Base-by-base conservation (phyloP, 129 eudicot species). In the Tagetes erecta region DNA sequence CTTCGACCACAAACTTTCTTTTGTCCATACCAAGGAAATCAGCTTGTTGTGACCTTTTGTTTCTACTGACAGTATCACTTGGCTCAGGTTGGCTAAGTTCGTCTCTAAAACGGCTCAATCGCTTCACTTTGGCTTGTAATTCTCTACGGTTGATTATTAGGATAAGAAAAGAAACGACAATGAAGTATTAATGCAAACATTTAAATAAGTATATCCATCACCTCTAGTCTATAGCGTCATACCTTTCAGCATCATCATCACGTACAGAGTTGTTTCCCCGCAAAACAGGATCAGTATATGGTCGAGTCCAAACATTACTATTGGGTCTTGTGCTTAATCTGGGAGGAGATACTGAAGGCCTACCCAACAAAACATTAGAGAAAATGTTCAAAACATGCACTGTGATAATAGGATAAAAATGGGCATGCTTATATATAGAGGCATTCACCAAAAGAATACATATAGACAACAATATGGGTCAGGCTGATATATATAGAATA, bases 101-200 rank as follows among this genome's bases (percentile, higher is more conserved):
- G 12, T 87, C 84, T 83, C 76, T 91, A 70, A 95, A 95, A 64
- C 99, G 97, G 34, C 96, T 91, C 79, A 91, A 72, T 35, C 99
- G 86, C 76, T 83, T 95, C 78, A 94, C 99, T 82, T 88, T 95
- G 34, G 99, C 99, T 75, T 82, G 88, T 75, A 82, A 37, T 88
- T 95, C 97, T 82, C 99, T 91, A 83, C 67, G 72, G 64, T 71
- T 38, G 33, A 63, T 51, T 27, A 55, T n/a, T 34, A 35, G 58
- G 47, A 44, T 42, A 34, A 64, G 40, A 71, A n/a, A 42, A 14
- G 39, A 4, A 65, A 52, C 68, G 40, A 34, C 1, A 36, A 62
- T 62, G 67, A 62, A 5, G 30, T n/a, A 31, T 38, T 4, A 12
- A 62, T 36, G 12, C 41, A 36, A 36, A 33, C 11, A 59, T 11